A percentile compares a stretch with the other conserved stretches of the same genome.
phyloP scores from a whole-genome alignment of 108 stramenopile species.

The Discostella pseudostelligera region DNA sequence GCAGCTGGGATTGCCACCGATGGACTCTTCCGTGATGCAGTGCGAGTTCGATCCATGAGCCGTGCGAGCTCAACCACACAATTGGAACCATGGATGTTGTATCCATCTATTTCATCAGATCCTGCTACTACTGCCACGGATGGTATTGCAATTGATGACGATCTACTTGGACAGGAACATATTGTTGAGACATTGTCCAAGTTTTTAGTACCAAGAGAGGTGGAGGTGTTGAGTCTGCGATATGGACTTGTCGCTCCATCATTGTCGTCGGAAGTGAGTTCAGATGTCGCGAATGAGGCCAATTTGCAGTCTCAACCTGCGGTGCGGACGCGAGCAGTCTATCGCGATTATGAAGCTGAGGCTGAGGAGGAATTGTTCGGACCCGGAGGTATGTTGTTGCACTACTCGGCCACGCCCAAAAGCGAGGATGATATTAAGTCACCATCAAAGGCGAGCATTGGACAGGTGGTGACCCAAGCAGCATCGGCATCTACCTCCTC shows the following conservation, averaged over 20 bases:
- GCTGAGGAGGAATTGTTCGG: constrained; percentile 72
- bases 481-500: background rate
- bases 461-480: too few species aligned
- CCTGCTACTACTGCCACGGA: constrained; percentile 2
- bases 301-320: background rate
- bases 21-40: constrained; percentile 34
- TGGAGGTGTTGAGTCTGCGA: constrained; percentile 74
- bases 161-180: constrained; percentile 27
- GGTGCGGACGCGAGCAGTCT: constrained; percentile 7
- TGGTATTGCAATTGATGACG: constrained; percentile 5
- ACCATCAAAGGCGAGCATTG: background rate
- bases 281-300: background rate
- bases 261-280: background rate
- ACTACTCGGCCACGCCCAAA: constrained; percentile 26
- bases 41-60: constrained; percentile 41
- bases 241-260: constrained; percentile 57
- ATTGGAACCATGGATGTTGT: constrained; percentile 44
- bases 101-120: constrained; percentile 3
- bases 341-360: constrained; percentile 63
- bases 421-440: background rate
- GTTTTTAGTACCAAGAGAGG: constrained; percentile 69
- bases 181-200: constrained; percentile 56
- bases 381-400: constrained; percentile 35
- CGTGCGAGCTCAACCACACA: constrained; percentile 6
- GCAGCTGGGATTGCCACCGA: constrained; percentile 38